phyloP scores from a whole-genome alignment of 257 asterid genomes.

The Mitragyna speciosa region DNA sequence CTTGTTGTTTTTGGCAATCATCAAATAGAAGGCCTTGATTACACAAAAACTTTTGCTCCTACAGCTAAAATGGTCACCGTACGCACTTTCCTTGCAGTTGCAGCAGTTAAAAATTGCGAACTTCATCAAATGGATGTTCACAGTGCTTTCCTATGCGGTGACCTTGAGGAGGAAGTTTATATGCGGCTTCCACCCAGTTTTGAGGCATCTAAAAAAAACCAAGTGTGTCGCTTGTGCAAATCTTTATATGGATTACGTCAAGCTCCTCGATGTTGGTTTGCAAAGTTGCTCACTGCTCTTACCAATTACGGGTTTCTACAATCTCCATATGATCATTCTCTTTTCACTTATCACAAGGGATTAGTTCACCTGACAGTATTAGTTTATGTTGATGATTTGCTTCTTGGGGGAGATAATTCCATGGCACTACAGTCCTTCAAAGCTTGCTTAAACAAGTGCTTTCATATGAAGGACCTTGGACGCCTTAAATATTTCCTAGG shows the following conservation, averaged over 20 bases:
- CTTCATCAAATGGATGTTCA: background rate
- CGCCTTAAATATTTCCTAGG: background rate
- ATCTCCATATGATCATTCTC: background rate
- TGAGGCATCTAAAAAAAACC: background rate
- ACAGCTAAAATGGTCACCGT: background rate
- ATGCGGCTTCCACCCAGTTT: background rate
- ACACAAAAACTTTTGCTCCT: background rate
- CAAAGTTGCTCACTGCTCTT: background rate
- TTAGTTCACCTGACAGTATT: background rate
- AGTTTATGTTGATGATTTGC: constrained; percentile 9
- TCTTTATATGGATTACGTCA: constrained; percentile 1
- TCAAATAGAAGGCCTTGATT: constrained; percentile 1
- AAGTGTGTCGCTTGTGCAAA: background rate
- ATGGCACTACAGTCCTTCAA: background rate
- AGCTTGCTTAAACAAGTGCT: background rate
- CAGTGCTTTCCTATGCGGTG: background rate
- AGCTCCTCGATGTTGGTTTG: constrained; percentile 6
- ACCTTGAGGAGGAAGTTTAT: background rate
- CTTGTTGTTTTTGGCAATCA: background rate
- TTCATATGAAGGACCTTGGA: constrained; percentile 6
- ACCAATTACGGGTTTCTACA: background rate
- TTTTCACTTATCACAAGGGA: background rate
- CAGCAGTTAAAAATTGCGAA: background rate
- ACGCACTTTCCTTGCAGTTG: background rate
- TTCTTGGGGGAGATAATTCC: background rate